Conservation (phyloP, 208 protist species). For the Leishmania tarentolae region DNA sequence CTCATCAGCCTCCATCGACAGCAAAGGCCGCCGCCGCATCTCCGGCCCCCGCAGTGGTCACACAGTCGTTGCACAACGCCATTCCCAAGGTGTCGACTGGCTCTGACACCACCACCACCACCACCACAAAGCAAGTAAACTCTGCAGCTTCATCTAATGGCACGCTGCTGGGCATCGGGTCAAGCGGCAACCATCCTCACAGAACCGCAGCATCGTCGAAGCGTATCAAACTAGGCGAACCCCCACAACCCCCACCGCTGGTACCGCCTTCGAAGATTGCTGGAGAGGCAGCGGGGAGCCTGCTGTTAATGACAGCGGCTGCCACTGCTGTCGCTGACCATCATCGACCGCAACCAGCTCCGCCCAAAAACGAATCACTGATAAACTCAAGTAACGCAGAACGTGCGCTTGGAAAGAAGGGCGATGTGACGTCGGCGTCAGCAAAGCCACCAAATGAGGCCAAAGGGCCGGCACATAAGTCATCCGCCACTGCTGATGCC, state of each 20-base stretch:
- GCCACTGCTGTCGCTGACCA: neutral
- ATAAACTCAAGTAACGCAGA: neutral
- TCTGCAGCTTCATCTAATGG: neutral
- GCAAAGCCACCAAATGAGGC: neutral
- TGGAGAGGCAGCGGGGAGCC: neutral
- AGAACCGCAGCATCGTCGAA: neutral
- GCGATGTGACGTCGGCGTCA: neutral
- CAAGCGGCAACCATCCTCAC: neutral
- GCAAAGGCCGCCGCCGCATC: neutral
- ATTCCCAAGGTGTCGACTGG: neutral
- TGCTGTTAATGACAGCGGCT: neutral
- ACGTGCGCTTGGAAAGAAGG: neutral
- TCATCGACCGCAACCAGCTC: neutral
- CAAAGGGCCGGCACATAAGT: neutral
- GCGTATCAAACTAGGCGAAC: too few species aligned
- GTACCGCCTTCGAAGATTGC: neutral
- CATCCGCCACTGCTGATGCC: neutral
- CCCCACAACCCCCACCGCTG: neutral
- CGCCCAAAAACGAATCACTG: neutral
- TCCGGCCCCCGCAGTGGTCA: neutral
- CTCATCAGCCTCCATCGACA: neutral
- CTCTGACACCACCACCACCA: neutral
- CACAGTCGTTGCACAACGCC: neutral
- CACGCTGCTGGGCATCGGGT: neutral
- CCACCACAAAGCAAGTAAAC: neutral